Percentiles rank a stretch among this genome's conserved stretches.
Conservation (phyloP, 176 grass and related monocot genomes). For the Musa acuminata region DNA sequence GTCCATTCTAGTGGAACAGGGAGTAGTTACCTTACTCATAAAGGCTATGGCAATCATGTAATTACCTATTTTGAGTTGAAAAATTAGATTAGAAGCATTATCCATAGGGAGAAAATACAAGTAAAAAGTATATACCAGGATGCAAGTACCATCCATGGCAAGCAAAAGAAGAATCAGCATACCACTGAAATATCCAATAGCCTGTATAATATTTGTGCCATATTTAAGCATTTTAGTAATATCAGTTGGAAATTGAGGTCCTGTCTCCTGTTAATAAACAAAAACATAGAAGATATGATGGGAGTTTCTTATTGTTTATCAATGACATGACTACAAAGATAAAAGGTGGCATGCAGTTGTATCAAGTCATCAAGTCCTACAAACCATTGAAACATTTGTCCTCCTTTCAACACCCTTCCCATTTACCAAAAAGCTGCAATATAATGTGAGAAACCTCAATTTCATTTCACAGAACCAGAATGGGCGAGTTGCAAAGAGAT, state of each 20-base stretch:
- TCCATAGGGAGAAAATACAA: neutral
- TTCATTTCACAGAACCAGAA: slow-evolving; percentile 1
- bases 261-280: slow-evolving; percentile 46
- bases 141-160: neutral
- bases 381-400: slow-evolving; percentile 76
- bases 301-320: neutral
- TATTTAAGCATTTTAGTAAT: slow-evolving; percentile 97
- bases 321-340: slow-evolving; percentile 12
- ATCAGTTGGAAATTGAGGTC: slow-evolving; percentile 83
- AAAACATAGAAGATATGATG: neutral
- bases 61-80: slow-evolving; percentile 30
- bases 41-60: slow-evolving; percentile 74
- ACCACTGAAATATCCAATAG: slow-evolving; percentile 89
- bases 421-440: slow-evolving; percentile 84
- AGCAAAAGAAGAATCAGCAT: slow-evolving; percentile 14
- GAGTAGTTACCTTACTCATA: slow-evolving; percentile 31
- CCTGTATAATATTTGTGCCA: slow-evolving; percentile 88
- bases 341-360: slow-evolving; percentile 21
- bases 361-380: slow-evolving; percentile 10
- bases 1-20: slow-evolving; percentile 38
- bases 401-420: slow-evolving; percentile 85
- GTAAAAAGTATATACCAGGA: neutral
- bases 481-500: slow-evolving; percentile 20
- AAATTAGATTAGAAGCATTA: neutral
- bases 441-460: slow-evolving; percentile 18